phyloP scores from a whole-genome alignment of 208 protist genomes.

The Trypanosoma lewisi region DNA sequence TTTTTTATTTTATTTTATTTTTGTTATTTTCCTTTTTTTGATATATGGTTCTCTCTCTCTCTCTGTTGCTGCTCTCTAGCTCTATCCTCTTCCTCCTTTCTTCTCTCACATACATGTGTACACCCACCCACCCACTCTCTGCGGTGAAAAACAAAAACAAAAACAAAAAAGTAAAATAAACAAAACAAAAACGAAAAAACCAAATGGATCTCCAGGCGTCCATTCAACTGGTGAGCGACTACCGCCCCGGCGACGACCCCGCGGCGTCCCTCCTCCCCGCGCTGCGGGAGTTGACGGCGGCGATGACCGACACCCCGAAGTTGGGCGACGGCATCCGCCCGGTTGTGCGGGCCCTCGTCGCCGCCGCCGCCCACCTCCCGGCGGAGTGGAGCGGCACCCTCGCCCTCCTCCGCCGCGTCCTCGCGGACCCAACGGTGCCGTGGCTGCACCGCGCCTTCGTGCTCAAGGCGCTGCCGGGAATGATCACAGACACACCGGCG shows the following conservation, averaged over 20 bases:
- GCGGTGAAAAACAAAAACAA: too few species aligned
- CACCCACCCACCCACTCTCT: too few species aligned
- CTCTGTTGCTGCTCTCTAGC: too few species aligned
- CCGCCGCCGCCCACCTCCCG: constrained; percentile 22
- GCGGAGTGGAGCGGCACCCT: constrained; percentile 21
- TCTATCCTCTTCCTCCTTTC: too few species aligned
- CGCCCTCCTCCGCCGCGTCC: constrained; percentile 6
- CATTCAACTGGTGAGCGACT: constrained; percentile 26
- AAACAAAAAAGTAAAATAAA: too few species aligned
- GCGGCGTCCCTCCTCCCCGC: constrained; percentile 7
- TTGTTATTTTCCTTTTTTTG: constrained; percentile 13
- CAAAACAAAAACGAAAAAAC: neutral
- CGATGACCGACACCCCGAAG: constrained; percentile 6
- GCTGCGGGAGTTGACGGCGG: constrained; percentile 8
- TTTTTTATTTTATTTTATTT: neutral
- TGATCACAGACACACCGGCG: constrained; percentile 10
- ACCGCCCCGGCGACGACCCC: constrained; percentile 7
- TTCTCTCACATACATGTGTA: too few species aligned
- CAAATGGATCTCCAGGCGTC: constrained; percentile 23
- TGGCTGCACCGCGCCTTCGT: constrained; percentile 31
- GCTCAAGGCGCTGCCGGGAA: constrained; percentile 22
- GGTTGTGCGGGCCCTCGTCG: constrained; percentile 25
- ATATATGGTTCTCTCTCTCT: too few species aligned
- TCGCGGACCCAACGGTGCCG: constrained; percentile 18
- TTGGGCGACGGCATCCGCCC: constrained; percentile 20